Conservation (phyloP, 768 basidiomycete genomes). For the Pleurotus eryngii region DNA sequence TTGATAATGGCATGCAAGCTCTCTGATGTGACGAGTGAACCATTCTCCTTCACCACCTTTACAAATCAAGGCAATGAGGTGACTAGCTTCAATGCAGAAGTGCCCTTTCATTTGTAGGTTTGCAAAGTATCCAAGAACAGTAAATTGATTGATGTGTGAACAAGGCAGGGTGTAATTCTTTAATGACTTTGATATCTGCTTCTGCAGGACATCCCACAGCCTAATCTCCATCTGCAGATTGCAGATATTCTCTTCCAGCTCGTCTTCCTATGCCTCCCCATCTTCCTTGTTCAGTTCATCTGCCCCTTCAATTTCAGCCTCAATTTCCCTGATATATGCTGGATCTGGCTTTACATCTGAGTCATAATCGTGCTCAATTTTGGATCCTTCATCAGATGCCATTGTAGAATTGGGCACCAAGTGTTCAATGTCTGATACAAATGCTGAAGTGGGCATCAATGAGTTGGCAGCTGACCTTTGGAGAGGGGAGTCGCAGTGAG, state of each 20-base stretch:
- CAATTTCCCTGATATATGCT: too few relatives aligned
- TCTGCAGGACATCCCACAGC: constrained; percentile 19
- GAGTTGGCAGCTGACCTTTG: too few relatives aligned
- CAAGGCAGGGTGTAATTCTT: constrained; percentile 16
- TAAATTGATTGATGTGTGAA: constrained; percentile 25
- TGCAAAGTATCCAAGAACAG: constrained; percentile 31
- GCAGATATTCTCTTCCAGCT: constrained; percentile 12
- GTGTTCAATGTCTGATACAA: too few relatives aligned
- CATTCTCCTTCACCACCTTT: constrained; percentile 15
- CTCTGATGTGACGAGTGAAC: constrained; percentile 24
- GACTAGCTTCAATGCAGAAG: constrained; percentile 23
- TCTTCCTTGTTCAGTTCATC: too few relatives aligned
- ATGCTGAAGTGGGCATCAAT: too few relatives aligned
- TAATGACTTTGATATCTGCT: constrained; percentile 27
- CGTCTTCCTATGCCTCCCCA: constrained; percentile 18
- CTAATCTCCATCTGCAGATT: constrained; percentile 12
- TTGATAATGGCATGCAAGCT: constrained; percentile 33
- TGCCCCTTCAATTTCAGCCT: too few relatives aligned
- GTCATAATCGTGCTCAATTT: too few relatives aligned
- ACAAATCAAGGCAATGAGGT: constrained; percentile 27
- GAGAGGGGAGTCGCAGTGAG: too few relatives aligned
- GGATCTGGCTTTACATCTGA: too few relatives aligned
- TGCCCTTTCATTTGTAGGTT: constrained; percentile 30
- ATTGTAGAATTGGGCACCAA: too few relatives aligned
- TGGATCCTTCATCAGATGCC: too few relatives aligned